Evolutionary conservation across 768 basidiomycete species (phyloP).

Genomic region (Hysterangium stoloniferum): DNA sequence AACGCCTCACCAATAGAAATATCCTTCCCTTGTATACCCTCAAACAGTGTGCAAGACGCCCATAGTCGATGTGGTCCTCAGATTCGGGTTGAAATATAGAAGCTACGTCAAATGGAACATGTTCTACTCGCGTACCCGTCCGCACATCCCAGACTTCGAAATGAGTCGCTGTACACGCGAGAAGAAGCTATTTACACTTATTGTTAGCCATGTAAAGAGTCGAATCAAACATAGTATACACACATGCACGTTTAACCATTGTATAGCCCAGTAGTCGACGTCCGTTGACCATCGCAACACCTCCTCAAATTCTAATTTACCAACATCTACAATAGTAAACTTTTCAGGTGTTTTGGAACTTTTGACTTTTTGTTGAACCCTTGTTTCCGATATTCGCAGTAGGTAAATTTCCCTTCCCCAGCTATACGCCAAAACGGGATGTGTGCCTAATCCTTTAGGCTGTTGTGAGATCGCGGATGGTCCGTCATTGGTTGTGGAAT

Average conservation of each 20-base stretch:
- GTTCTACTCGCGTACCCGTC: slow-evolving; percentile 51
- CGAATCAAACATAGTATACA: slow-evolving; percentile 32
- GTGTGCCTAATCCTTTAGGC: slow-evolving; percentile 21
- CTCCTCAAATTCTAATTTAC: slow-evolving; percentile 56
- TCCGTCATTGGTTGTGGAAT: not conserved
- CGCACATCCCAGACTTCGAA: slow-evolving; percentile 68
- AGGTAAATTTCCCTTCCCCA: slow-evolving; percentile 72
- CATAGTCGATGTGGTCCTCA: not conserved
- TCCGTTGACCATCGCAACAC: slow-evolving; percentile 51
- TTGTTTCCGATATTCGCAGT: slow-evolving; percentile 57
- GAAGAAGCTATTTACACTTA: slow-evolving; percentile 48
- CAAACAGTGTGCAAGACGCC: slow-evolving; percentile 55
- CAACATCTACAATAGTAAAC: slow-evolving; percentile 48
- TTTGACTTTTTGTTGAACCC: slow-evolving; percentile 38
- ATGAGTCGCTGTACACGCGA: slow-evolving; percentile 46
- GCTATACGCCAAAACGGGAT: slow-evolving; percentile 72
- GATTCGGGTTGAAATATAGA: slow-evolving; percentile 25
- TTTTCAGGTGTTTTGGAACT: slow-evolving; percentile 55
- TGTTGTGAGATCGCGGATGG: not conserved
- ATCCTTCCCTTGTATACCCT: slow-evolving; percentile 84
- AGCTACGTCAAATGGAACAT: slow-evolving; percentile 48
- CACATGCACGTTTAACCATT: slow-evolving; percentile 88
- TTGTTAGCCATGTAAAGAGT: not conserved
- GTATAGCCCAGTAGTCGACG: slow-evolving; percentile 60
- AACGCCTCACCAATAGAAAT: slow-evolving; percentile 68